These are phyloP conservation scores for Vitis labrusca DNA, from an alignment of 164 flowering plant species.

Conservation along the genomic window DNA sequence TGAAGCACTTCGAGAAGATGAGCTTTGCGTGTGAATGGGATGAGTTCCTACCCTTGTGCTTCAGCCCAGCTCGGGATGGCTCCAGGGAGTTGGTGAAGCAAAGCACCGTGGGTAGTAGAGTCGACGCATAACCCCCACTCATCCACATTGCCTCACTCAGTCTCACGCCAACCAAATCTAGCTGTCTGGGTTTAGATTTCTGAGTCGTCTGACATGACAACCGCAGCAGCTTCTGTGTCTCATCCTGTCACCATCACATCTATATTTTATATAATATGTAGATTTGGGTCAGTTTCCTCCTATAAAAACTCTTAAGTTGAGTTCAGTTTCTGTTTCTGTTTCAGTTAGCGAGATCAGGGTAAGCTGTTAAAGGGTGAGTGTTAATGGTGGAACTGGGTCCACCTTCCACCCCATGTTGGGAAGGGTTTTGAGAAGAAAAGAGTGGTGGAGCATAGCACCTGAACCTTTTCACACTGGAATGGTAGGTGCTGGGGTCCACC, in stretches of 20 bases:
- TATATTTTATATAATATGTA: too few relatives aligned
- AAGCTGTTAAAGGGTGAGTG: too few relatives aligned
- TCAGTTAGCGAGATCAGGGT: too few relatives aligned
- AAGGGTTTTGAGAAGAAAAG: background rate
- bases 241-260: too few relatives aligned
- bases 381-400: background rate
- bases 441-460: conserved; percentile 39
- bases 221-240: too few relatives aligned
- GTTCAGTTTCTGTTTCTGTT: background rate
- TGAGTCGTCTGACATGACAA: background rate
- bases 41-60: conserved; percentile 50
- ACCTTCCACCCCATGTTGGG: background rate
- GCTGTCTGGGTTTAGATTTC: background rate
- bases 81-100: conserved; percentile 13
- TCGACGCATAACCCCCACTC: background rate
- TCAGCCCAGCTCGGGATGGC: conserved; percentile 57
- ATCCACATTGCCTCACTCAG: background rate
- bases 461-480: background rate
- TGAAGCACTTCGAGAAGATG: conserved; percentile 37
- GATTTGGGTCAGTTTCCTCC: too few relatives aligned
- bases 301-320: background rate
- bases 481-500: conserved; percentile 33
- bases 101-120: conserved; percentile 18
- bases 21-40: conserved; percentile 46
- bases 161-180: too few relatives aligned